phyloP scores from a whole-genome alignment of 371 early-diverging fungal species.

The Mucor circinelloides region DNA sequence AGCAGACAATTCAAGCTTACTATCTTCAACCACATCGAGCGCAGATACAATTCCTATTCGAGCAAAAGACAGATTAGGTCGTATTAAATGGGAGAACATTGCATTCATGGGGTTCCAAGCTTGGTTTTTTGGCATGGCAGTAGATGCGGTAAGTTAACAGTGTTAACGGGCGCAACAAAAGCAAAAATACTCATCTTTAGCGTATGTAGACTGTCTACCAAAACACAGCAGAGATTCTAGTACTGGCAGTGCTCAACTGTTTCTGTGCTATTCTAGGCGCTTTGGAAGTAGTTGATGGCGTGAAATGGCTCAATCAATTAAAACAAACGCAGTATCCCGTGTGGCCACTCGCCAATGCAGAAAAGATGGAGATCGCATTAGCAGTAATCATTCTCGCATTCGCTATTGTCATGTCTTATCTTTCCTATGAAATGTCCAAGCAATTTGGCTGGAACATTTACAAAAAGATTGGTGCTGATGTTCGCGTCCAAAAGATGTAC shows the following conservation, averaged over 20 bases:
- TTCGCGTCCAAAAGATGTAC: conserved; percentile 40
- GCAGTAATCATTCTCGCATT: conserved; percentile 36
- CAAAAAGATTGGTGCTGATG: conserved; percentile 43
- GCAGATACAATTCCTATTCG: conserved; percentile 6
- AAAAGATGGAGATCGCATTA: conserved; percentile 46
- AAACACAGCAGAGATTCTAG: conserved; percentile 46
- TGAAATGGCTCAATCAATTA: conserved; percentile 40
- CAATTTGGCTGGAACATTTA: conserved; percentile 47
- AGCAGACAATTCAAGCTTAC: background rate
- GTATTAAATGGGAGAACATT: conserved; percentile 40
- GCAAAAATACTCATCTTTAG: background rate
- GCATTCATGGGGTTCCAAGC: conserved; percentile 34
- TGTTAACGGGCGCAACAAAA: no score
- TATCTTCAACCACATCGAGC: conserved; percentile 5
- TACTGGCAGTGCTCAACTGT: conserved; percentile 44
- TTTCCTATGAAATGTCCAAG: conserved; percentile 39
- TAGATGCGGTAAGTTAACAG: conserved; percentile 48
- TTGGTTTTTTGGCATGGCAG: conserved; percentile 34
- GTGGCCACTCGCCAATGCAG: conserved; percentile 31
- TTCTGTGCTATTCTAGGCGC: conserved; percentile 50
- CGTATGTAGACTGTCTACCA: conserved; percentile 45
- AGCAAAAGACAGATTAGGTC: conserved; percentile 24
- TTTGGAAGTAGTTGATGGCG: conserved; percentile 48
- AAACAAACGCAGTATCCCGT: conserved; percentile 17
- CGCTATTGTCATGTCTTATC: conserved; percentile 32